Percentiles rank a stretch among this genome's conserved stretches.
Conservation (phyloP, 345 rosid species). For the Noccaea caerulescens region DNA sequence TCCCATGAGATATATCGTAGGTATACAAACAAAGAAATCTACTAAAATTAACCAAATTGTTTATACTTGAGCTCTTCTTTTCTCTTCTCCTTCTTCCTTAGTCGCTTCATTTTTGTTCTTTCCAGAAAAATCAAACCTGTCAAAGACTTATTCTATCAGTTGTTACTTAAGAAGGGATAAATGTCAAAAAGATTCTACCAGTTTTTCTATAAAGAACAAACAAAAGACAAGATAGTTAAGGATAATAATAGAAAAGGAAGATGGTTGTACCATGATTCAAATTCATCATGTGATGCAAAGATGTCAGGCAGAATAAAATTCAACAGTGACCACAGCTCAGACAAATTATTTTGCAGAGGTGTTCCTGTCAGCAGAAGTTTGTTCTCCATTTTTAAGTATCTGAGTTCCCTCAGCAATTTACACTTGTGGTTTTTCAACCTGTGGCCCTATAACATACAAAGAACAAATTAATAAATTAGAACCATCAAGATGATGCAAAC, state of each 20-base stretch:
- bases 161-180: conserved; percentile 1
- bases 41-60: conserved; percentile 10
- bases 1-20: not conserved
- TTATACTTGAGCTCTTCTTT: conserved; percentile 73
- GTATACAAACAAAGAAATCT: conserved; percentile 17
- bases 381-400: conserved; percentile 58
- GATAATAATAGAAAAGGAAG: not conserved
- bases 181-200: not conserved
- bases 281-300: conserved; percentile 89
- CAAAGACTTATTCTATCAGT: conserved; percentile 22
- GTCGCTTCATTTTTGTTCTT: conserved; percentile 53
- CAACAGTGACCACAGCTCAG: conserved; percentile 98
- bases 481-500: conserved; percentile 8
- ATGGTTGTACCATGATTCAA: conserved; percentile 82
- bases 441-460: conserved; percentile 66
- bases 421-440: conserved; percentile 88
- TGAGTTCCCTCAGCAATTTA: conserved; percentile 74
- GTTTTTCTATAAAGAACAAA: not conserved
- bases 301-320: conserved; percentile 95
- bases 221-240: not conserved
- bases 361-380: conserved; percentile 95
- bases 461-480: conserved; percentile 12
- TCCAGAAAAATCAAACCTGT: conserved; percentile 92
- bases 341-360: conserved; percentile 90
- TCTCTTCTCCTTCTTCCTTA: conserved; percentile 78